Conservation (phyloP, 139 green algal genomes). For the Closterium sp. region DNA sequence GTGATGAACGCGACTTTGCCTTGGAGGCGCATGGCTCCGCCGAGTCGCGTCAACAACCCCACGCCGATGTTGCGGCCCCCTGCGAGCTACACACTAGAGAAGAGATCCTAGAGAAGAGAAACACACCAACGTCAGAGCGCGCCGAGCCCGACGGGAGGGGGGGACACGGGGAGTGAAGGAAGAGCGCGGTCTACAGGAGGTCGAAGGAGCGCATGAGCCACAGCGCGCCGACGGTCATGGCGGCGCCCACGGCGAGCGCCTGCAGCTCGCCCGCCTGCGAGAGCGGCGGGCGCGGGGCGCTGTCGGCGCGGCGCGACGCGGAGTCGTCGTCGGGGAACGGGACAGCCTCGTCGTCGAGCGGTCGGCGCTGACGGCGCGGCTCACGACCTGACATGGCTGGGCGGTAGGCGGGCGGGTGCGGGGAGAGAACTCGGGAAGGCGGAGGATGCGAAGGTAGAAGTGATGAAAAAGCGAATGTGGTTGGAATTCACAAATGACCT, state of each 20-base stretch:
- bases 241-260: neutral
- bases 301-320: neutral
- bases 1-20: constrained; percentile 45
- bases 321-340: neutral
- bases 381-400: neutral
- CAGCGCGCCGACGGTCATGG: neutral
- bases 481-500: neutral
- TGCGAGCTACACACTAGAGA: neutral
- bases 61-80: neutral
- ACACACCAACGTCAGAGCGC: too few species aligned
- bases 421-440: neutral
- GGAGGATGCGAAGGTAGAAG: neutral
- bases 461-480: neutral
- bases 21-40: constrained; percentile 11
- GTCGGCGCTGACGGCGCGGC: neutral
- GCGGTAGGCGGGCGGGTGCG: too few species aligned
- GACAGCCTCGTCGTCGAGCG: neutral
- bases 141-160: neutral
- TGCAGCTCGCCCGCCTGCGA: neutral
- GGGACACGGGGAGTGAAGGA: neutral
- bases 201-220: neutral
- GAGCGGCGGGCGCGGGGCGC: neutral
- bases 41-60: neutral
- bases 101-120: neutral
- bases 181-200: neutral